Percentiles rank a stretch among this genome's conserved stretches.
phyloP scores from a whole-genome alignment of 2,329 filamentous ascomycete species.

The Lachnellula occidentalis region DNA sequence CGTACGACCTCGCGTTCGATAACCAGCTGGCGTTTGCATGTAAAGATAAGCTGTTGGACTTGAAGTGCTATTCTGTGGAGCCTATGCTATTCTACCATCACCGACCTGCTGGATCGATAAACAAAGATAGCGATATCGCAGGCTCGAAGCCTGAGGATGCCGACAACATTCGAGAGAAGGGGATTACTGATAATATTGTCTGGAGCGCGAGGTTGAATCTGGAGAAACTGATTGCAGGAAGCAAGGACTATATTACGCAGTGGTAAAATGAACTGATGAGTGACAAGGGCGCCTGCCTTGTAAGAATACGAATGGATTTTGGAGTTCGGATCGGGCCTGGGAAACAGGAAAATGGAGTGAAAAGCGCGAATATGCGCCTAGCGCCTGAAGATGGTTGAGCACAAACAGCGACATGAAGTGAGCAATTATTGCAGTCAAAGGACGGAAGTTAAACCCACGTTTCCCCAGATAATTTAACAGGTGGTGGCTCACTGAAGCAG shows the following conservation, averaged over 20 bases:
- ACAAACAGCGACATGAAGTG: too few species aligned
- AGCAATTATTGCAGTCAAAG: too few species aligned
- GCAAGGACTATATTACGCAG: neutral
- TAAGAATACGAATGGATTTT: too few species aligned
- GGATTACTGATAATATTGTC: constrained; percentile 2
- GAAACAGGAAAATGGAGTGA: too few species aligned
- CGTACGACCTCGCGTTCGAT: constrained; percentile 26
- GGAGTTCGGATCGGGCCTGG: too few species aligned
- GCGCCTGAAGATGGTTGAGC: too few species aligned
- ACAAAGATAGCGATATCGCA: neutral
- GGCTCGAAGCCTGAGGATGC: neutral
- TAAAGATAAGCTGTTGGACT: neutral
- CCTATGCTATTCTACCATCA: neutral
- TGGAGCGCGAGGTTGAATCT: neutral
- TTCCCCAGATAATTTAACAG: too few species aligned
- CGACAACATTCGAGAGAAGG: neutral
- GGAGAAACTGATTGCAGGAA: neutral
- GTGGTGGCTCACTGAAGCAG: too few species aligned
- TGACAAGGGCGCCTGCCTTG: neutral
- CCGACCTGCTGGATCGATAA: neutral
- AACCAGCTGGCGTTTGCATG: constrained; percentile 4
- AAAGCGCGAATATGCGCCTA: too few species aligned
- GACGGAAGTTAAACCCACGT: too few species aligned
- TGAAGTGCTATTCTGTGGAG: neutral
- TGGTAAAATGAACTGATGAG: neutral